Evolutionary conservation across 169 alveolate species (phyloP).

Genomic region (Eimeria necatrix): DNA sequence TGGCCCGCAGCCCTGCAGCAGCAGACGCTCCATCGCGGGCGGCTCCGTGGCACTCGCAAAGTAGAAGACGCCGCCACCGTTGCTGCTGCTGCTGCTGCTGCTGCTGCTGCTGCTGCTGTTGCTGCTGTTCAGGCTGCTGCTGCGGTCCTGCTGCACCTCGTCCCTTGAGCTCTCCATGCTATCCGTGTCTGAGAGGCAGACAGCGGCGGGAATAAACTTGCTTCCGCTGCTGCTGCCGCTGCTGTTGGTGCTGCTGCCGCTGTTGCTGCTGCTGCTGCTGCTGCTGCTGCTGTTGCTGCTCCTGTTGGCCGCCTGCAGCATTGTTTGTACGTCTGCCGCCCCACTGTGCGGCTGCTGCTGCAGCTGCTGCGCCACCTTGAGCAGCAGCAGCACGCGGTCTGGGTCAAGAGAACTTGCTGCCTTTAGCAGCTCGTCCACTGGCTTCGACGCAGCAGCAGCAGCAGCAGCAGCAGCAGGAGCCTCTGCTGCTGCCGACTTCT

Average conservation of each 20-base stretch:
- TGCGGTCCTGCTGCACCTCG: background rate
- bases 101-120: conserved; percentile 60
- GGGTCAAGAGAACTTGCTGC: background rate
- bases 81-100: conserved; percentile 46
- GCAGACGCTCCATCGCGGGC: background rate
- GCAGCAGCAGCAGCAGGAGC: conserved; percentile 33
- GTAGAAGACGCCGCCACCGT: background rate
- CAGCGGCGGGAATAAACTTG: background rate
- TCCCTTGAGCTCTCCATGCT: background rate
- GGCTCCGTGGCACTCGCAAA: background rate
- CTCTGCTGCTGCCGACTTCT: background rate
- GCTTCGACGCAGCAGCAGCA: conserved; percentile 2
- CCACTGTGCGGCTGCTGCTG: conserved; percentile 53
- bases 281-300: conserved; percentile 34
- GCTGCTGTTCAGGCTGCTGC: conserved; percentile 13
- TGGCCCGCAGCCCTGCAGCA: background rate
- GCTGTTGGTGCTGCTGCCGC: conserved; percentile 20
- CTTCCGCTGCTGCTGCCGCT: conserved; percentile 49
- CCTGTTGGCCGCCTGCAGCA: background rate
- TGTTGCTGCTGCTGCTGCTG: conserved; percentile 37
- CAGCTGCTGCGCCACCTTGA: conserved; percentile 48
- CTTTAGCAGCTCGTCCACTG: background rate
- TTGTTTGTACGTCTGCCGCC: background rate
- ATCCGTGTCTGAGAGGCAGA: background rate
- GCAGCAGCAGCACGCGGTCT: conserved; percentile 30